A percentile compares a stretch with the other conserved stretches of the same genome.
phyloP scores from a whole-genome alignment of 1,284 basidiomycete genomes.

The Rhizopogon parksii region DNA sequence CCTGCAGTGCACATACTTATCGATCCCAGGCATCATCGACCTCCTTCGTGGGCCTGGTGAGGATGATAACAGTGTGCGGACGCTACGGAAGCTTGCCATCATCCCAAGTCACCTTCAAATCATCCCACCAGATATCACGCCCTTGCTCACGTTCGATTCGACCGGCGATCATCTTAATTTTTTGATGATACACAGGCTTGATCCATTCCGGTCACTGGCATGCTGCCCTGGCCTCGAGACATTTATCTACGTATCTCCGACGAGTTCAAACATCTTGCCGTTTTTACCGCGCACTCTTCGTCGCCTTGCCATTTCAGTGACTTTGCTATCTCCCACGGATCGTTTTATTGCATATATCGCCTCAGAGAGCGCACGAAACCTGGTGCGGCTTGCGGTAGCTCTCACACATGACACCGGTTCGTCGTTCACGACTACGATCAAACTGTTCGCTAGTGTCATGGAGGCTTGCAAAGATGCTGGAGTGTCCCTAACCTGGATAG shows the following conservation, averaged over 20 bases:
- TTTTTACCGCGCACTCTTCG: neutral
- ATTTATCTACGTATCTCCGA: neutral
- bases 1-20: constrained; percentile 1
- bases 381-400: neutral
- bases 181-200: neutral
- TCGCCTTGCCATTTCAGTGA: neutral
- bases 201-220: neutral
- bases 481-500: neutral
- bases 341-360: neutral
- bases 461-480: neutral
- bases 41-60: neutral
- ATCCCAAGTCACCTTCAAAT: neutral
- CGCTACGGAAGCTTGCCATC: neutral
- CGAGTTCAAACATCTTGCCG: neutral
- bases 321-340: neutral
- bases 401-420: neutral
- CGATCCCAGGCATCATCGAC: neutral
- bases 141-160: neutral
- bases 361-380: neutral
- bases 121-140: neutral
- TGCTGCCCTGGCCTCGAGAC: neutral
- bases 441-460: neutral
- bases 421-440: neutral
- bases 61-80: neutral
- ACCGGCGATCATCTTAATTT: neutral